Percentiles rank a stretch among this genome's conserved stretches.
These are phyloP conservation scores for Plectosphaerella plurivora DNA, from an alignment of 2,329 filamentous ascomycete species.

Conservation along the genomic window DNA sequence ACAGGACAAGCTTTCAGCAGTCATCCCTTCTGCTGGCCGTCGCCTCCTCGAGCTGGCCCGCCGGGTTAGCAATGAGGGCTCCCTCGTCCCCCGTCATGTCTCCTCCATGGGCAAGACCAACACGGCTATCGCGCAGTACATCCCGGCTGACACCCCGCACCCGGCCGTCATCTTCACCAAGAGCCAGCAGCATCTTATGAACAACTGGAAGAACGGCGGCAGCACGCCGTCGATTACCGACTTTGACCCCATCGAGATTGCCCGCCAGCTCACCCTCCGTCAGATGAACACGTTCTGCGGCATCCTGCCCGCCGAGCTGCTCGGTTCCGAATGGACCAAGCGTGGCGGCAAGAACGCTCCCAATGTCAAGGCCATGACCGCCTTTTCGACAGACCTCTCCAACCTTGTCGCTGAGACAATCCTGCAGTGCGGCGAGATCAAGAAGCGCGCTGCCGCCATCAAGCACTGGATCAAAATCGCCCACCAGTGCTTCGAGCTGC, in stretches of 20 bases:
- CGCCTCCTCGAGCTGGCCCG: slow-evolving; percentile 76
- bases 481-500: slow-evolving; percentile 76
- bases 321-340: slow-evolving; percentile 93
- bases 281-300: slow-evolving; percentile 88
- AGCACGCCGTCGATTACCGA: slow-evolving; percentile 72
- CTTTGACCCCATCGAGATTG: slow-evolving; percentile 86
- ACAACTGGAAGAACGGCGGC: slow-evolving; percentile 70
- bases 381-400: slow-evolving; percentile 84
- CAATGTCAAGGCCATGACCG: slow-evolving; percentile 92
- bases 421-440: slow-evolving; percentile 79
- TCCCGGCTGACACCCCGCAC: slow-evolving; percentile 66
- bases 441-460: slow-evolving; percentile 84
- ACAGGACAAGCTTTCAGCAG: slow-evolving; percentile 59
- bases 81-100: slow-evolving; percentile 75
- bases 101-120: slow-evolving; percentile 87
- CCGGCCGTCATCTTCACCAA: slow-evolving; percentile 69
- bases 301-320: slow-evolving; percentile 86
- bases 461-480: slow-evolving; percentile 99
- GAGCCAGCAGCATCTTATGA: slow-evolving; percentile 69
- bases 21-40: slow-evolving; percentile 72
- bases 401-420: slow-evolving; percentile 93
- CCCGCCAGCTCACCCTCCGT: slow-evolving; percentile 87
- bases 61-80: slow-evolving; percentile 70
- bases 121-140: slow-evolving; percentile 66
- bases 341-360: slow-evolving; percentile 72